phyloP scores from a whole-genome alignment of 345 rosid species.

The Citrus mangshanensis region DNA sequence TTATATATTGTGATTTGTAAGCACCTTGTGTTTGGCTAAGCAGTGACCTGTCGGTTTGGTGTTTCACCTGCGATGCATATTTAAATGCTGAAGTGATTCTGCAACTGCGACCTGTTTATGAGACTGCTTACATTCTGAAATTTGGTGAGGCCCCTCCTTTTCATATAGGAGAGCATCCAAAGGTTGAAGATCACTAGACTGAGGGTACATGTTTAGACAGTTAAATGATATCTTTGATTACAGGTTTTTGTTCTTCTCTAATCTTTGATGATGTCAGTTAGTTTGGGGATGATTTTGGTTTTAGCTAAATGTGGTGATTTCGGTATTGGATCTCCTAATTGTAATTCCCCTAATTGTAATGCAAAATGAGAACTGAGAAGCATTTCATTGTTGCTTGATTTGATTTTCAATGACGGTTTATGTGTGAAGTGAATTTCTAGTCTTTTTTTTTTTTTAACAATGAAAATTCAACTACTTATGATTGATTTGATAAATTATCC shows the following conservation, averaged over 20 bases:
- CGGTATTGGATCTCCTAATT: neutral
- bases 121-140: conserved; percentile 72
- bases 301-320: neutral
- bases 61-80: conserved; percentile 79
- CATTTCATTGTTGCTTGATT: neutral
- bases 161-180: conserved; percentile 25
- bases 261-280: neutral
- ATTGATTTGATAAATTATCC: neutral
- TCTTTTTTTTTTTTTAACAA: neutral
- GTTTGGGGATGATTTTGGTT: neutral
- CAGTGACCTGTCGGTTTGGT: conserved; percentile 92
- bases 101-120: conserved; percentile 61
- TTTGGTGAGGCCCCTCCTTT: conserved; percentile 77
- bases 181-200: conserved; percentile 2
- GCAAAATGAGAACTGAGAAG: neutral
- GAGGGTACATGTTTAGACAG: conserved; percentile 9
- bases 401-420: neutral
- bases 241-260: neutral
- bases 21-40: neutral
- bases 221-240: neutral
- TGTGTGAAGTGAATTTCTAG: neutral
- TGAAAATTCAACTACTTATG: neutral
- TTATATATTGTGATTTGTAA: neutral
- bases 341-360: neutral
- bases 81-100: conserved; percentile 62